phyloP scores from a whole-genome alignment of 1,284 basidiomycete species.

The Cutaneotrichosporon cutaneum region DNA sequence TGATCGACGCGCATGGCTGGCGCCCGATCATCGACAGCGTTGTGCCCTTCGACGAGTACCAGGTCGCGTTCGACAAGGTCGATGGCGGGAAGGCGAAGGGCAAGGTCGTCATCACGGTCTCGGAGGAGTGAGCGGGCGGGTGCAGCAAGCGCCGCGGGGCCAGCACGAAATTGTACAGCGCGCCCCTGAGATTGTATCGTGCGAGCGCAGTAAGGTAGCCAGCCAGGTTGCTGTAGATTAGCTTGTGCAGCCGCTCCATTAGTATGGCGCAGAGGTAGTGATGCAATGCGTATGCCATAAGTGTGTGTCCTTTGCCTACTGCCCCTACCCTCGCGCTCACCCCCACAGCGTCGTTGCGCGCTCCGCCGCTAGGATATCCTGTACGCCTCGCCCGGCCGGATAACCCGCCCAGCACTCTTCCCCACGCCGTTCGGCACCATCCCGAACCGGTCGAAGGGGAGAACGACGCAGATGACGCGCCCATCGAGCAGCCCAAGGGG shows the following conservation, averaged over 20 bases:
- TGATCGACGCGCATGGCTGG: slow-evolving; percentile 12
- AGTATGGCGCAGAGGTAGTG: not conserved
- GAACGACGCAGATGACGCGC: slow-evolving; percentile 52
- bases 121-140: not conserved
- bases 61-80: slow-evolving; percentile 18
- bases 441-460: slow-evolving; percentile 48
- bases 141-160: no score
- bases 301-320: not conserved
- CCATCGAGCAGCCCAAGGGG: slow-evolving; percentile 54
- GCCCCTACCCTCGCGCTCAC: not conserved
- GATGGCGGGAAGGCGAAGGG: slow-evolving; percentile 16
- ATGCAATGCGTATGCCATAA: not conserved
- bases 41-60: slow-evolving; percentile 13
- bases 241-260: not conserved
- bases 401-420: slow-evolving; percentile 40
- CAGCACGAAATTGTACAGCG: not conserved
- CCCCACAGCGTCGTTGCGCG: not conserved
- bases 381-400: slow-evolving; percentile 20
- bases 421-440: slow-evolving; percentile 31
- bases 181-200: no score
- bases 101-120: slow-evolving; percentile 23
- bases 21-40: slow-evolving; percentile 22
- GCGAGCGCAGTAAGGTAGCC: no score
- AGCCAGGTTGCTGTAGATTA: not conserved
- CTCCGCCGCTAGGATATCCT: slow-evolving; percentile 2